Evolutionary conservation across 768 basidiomycete genomes (phyloP).

Genomic region (Termitomyces bulborhizus): DNA sequence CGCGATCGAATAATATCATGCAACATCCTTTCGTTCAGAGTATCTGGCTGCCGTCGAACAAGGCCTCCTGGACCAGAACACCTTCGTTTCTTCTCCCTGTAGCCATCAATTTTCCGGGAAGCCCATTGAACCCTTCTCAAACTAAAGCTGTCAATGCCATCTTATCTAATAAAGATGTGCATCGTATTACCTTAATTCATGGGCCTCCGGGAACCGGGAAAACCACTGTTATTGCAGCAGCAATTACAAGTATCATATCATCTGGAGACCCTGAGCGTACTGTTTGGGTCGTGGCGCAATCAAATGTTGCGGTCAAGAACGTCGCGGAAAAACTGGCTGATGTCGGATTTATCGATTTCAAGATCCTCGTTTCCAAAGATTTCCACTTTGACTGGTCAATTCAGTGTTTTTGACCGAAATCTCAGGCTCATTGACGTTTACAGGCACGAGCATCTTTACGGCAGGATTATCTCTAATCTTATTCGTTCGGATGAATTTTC

Average conservation of each 20-base stretch:
- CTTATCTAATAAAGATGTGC: constrained; percentile 22
- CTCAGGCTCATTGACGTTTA: neutral
- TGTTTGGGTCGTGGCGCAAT: constrained; percentile 67
- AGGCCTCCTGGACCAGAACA: constrained; percentile 8
- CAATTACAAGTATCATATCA: constrained; percentile 29
- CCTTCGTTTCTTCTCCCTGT: neutral
- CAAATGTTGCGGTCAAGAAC: constrained; percentile 77
- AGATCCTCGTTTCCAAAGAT: constrained; percentile 55
- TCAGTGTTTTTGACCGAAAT: neutral
- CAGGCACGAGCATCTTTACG: constrained; percentile 74
- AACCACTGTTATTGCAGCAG: constrained; percentile 54
- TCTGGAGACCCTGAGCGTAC: constrained; percentile 20
- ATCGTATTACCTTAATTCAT: constrained; percentile 30
- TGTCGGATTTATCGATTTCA: constrained; percentile 43
- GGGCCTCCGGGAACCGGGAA: constrained; percentile 64
- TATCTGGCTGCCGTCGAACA: constrained; percentile 25
- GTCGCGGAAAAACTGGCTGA: constrained; percentile 65
- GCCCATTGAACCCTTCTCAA: constrained; percentile 30
- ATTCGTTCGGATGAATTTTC: constrained; percentile 37
- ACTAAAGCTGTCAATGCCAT: constrained; percentile 25
- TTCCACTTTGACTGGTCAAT: constrained; percentile 61
- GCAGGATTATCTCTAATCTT: constrained; percentile 35
- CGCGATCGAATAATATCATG: constrained; percentile 19
- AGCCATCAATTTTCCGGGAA: constrained; percentile 14
- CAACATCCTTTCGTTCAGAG: constrained; percentile 26